A percentile compares a stretch with the other conserved stretches of the same genome.
Conservation (phyloP, 78 protist species). For the Monosiga brevicollis region DNA sequence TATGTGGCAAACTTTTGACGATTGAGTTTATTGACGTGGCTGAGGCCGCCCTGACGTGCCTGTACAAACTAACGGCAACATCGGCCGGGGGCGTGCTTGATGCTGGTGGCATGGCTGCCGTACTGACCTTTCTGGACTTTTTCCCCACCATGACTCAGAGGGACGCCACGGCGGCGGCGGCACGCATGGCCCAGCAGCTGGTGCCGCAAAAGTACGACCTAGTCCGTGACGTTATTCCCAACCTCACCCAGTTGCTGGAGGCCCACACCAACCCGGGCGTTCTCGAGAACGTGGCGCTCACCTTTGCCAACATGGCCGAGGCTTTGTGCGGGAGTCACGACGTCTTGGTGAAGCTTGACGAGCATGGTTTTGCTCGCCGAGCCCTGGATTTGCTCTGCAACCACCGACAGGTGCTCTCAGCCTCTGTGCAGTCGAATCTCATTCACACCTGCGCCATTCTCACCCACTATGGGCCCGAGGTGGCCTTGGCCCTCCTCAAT, state of each 20-base stretch:
- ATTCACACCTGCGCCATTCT: too few species aligned
- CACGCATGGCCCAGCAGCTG: constrained; percentile 42
- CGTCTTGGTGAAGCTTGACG: background rate
- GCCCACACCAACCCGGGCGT: constrained; percentile 34
- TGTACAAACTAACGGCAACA: too few species aligned
- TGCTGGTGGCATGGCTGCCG: constrained; percentile 77
- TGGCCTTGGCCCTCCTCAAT: background rate
- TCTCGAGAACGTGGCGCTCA: constrained; percentile 26
- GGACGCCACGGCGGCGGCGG: constrained; percentile 52
- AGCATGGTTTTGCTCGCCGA: background rate
- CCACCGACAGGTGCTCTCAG: too few species aligned
- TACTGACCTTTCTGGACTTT: constrained; percentile 69
- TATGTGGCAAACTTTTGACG: constrained; percentile 57
- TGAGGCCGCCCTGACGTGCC: constrained; percentile 70
- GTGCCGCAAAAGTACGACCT: constrained; percentile 47
- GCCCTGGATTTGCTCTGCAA: too few species aligned
- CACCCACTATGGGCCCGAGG: background rate
- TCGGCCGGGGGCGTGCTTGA: too few species aligned
- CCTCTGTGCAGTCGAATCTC: too few species aligned
- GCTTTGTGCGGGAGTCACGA: background rate
- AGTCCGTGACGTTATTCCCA: constrained; percentile 55
- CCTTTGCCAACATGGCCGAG: constrained; percentile 21
- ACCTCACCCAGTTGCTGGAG: constrained; percentile 37
- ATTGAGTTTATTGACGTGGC: constrained; percentile 85
- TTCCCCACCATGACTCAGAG: constrained; percentile 63